A percentile compares a stretch with the other conserved stretches of the same genome.
phyloP scores from a whole-genome alignment of 805 yeast genomes.

The Scheffersomyces amazonensis region DNA sequence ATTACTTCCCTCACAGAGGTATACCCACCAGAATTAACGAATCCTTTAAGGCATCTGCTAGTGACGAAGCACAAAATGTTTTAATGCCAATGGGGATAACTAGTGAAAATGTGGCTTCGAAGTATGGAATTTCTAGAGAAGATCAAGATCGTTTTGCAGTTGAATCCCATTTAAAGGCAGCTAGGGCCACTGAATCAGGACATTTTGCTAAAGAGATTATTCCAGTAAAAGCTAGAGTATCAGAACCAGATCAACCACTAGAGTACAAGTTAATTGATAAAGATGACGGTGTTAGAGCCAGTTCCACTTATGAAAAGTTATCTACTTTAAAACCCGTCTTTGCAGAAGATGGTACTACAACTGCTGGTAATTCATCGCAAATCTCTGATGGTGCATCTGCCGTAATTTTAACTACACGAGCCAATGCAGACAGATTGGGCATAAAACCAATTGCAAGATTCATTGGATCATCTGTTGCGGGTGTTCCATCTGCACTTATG shows the following conservation, averaged over 20 bases:
- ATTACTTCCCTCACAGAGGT: slow-evolving; percentile 39
- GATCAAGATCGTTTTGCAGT: slow-evolving; percentile 24
- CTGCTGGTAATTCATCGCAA: slow-evolving; percentile 37
- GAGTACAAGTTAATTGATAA: slow-evolving; percentile 3
- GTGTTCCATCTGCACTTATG: slow-evolving; percentile 34
- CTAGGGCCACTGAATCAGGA: slow-evolving; percentile 19
- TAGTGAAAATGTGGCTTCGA: slow-evolving; percentile 21
- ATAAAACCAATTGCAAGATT: slow-evolving; percentile 27
- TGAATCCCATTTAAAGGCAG: slow-evolving; percentile 21
- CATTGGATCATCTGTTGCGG: slow-evolving; percentile 25
- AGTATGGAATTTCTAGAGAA: slow-evolving; percentile 20
- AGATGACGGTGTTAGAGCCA: slow-evolving; percentile 30
- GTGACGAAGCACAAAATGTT: slow-evolving; percentile 23
- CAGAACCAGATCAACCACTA: not conserved
- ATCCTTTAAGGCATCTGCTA: slow-evolving; percentile 12
- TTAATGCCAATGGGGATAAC: slow-evolving; percentile 32
- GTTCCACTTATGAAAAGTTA: slow-evolving; percentile 22
- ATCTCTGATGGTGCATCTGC: slow-evolving; percentile 37
- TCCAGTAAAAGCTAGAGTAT: slow-evolving; percentile 14
- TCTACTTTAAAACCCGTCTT: slow-evolving; percentile 29
- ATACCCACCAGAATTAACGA: slow-evolving; percentile 29
- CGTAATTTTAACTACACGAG: slow-evolving; percentile 30
- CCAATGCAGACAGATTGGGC: slow-evolving; percentile 29
- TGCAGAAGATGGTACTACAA: slow-evolving; percentile 25
- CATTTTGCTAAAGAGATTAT: slow-evolving; percentile 19